These are phyloP conservation scores for Candida ascalaphidarum DNA, from an alignment of 805 yeast species.

Conservation along the genomic window DNA sequence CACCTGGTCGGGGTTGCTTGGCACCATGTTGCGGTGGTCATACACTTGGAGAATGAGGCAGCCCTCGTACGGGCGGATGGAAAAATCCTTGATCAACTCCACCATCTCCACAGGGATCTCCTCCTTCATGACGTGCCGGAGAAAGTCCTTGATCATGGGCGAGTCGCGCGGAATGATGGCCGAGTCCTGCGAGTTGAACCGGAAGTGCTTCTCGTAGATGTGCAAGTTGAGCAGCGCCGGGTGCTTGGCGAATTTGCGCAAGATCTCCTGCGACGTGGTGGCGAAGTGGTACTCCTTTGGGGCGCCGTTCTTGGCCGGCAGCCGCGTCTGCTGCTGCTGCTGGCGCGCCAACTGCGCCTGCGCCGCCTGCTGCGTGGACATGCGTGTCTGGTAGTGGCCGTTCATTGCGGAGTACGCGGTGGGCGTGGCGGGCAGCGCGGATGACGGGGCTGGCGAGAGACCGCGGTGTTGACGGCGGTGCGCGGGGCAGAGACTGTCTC, in stretches of 20 bases:
- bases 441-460: no score
- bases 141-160: slow-evolving; percentile 69
- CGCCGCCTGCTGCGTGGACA: no score
- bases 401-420: no score
- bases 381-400: no score
- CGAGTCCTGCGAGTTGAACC: slow-evolving; percentile 88
- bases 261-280: slow-evolving; percentile 62
- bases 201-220: slow-evolving; percentile 83
- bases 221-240: slow-evolving; percentile 85
- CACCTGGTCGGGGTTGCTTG: neutral
- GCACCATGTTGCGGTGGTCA: slow-evolving; percentile 61
- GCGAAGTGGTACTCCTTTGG: slow-evolving; percentile 46
- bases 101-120: slow-evolving; percentile 84
- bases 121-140: slow-evolving; percentile 71
- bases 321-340: slow-evolving; percentile 12
- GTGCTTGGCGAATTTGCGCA: slow-evolving; percentile 66
- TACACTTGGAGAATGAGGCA: slow-evolving; percentile 78
- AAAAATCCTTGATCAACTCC: slow-evolving; percentile 83
- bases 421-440: no score
- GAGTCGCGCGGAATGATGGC: slow-evolving; percentile 68
- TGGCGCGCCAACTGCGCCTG: slow-evolving; percentile 7
- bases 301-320: slow-evolving; percentile 9
- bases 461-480: no score
- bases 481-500: no score
- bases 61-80: slow-evolving; percentile 81